These are phyloP conservation scores for Candida easanensis DNA, from an alignment of 805 yeast genomes.

Conservation along the genomic window DNA sequence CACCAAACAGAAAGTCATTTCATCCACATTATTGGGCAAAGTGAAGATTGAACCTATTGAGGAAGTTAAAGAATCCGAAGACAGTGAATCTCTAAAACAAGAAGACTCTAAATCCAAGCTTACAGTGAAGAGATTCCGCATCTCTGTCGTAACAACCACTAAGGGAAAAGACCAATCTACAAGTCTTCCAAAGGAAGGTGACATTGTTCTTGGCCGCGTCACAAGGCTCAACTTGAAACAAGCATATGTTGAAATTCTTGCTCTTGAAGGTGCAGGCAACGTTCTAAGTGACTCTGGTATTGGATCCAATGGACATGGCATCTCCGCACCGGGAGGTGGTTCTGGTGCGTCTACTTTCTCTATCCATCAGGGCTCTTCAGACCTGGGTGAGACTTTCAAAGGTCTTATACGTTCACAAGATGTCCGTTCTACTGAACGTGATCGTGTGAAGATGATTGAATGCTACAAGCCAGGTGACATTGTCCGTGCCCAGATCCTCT, in stretches of 20 bases:
- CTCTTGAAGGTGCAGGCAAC: conserved; percentile 60
- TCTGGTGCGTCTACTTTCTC: conserved; percentile 47
- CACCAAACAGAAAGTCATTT: conserved; percentile 38
- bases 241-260: conserved; percentile 74
- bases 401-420: conserved; percentile 87
- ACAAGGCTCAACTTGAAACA: conserved; percentile 64
- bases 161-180: conserved; percentile 10
- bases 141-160: conserved; percentile 28
- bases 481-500: conserved; percentile 73
- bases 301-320: conserved; percentile 52
- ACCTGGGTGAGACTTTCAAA: conserved; percentile 83
- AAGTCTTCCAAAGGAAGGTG: conserved; percentile 77
- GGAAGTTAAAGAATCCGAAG: conserved; percentile 14
- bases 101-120: conserved; percentile 11
- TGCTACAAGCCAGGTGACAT: conserved; percentile 91
- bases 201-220: conserved; percentile 74
- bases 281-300: conserved; percentile 61
- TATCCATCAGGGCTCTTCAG: conserved; percentile 50
- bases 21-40: conserved; percentile 63
- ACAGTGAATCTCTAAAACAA: conserved; percentile 8
- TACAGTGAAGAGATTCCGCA: conserved; percentile 2
- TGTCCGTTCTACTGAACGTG: conserved; percentile 87
- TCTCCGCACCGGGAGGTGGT: conserved; percentile 49
- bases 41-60: conserved; percentile 33
- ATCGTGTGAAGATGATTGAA: conserved; percentile 73